Evolutionary conservation across 768 basidiomycete species (phyloP).

Genomic region (Mycena latifolia): DNA sequence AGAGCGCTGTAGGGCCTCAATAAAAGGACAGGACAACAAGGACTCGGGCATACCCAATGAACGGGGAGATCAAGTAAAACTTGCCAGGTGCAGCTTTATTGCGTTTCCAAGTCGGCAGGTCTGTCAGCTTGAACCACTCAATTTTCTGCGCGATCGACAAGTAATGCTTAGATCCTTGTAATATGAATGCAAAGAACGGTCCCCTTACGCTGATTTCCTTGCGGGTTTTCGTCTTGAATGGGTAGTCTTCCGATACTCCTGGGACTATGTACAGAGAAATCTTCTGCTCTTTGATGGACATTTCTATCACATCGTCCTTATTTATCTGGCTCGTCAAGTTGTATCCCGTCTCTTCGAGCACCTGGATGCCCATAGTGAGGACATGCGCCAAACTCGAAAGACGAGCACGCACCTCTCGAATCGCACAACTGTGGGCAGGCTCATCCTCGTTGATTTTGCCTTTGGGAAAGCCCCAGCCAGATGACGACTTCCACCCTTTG

Average conservation of each 20-base stretch:
- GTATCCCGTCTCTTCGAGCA: constrained; percentile 97
- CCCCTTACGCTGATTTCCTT: constrained; percentile 95
- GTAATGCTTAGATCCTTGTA: constrained; percentile 35
- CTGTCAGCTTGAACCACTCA: constrained; percentile 92
- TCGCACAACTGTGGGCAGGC: constrained; percentile 84
- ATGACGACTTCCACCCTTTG: constrained; percentile 96
- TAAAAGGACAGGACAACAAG: constrained; percentile 14
- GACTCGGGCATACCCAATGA: constrained; percentile 75
- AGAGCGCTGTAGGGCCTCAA: constrained; percentile 57
- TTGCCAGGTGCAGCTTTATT: constrained; percentile 78
- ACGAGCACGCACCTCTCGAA: constrained; percentile 80
- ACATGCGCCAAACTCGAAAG: neutral
- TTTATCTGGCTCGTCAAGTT: constrained; percentile 80
- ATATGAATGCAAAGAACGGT: constrained; percentile 22
- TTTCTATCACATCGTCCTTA: constrained; percentile 79
- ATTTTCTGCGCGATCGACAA: constrained; percentile 75
- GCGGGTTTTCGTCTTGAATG: constrained; percentile 93
- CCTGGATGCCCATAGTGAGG: constrained; percentile 60
- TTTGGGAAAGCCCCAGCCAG: constrained; percentile 99
- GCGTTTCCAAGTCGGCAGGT: constrained; percentile 94
- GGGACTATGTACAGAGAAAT: constrained; percentile 93
- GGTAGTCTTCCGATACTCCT: constrained; percentile 87
- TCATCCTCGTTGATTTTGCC: constrained; percentile 99
- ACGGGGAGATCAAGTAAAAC: constrained; percentile 96
- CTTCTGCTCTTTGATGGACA: constrained; percentile 90